Percentiles rank a stretch among this genome's conserved stretches.
These are phyloP conservation scores for Aspergillus ostianus DNA, from an alignment of 495 filamentous ascomycete species.

Conservation along the genomic window DNA sequence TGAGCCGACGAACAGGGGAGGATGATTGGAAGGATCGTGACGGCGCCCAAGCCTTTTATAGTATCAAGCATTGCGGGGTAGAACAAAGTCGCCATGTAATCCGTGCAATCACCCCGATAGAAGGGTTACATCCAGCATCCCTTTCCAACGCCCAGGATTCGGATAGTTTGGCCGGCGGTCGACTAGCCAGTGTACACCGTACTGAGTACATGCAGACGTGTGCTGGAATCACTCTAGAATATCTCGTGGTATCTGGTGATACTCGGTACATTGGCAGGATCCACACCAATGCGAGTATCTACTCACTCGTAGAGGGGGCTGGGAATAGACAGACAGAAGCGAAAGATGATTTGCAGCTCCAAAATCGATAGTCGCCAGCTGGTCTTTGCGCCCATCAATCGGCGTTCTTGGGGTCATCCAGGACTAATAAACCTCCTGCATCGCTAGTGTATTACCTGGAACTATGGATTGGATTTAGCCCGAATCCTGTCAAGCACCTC, in stretches of 20 bases:
- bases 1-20: neutral
- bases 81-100: conserved; percentile 1
- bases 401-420: neutral
- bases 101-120: neutral
- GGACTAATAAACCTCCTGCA: neutral
- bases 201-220: neutral
- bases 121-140: neutral
- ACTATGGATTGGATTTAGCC: neutral
- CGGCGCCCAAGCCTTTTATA: conserved; percentile 6
- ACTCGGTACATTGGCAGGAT: neutral
- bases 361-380: neutral
- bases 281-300: neutral
- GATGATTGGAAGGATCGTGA: neutral
- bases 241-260: neutral
- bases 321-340: neutral
- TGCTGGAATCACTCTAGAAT: neutral
- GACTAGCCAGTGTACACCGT: too few relatives aligned
- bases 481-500: neutral
- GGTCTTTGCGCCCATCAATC: neutral
- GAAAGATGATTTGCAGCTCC: neutral
- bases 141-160: neutral
- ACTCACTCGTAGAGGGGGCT: neutral
- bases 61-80: conserved; percentile 20
- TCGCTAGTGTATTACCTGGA: neutral
- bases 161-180: neutral